Evolutionary conservation across 2,329 filamentous ascomycete genomes (phyloP).

Genomic region (Xylariaceae sp.): DNA sequence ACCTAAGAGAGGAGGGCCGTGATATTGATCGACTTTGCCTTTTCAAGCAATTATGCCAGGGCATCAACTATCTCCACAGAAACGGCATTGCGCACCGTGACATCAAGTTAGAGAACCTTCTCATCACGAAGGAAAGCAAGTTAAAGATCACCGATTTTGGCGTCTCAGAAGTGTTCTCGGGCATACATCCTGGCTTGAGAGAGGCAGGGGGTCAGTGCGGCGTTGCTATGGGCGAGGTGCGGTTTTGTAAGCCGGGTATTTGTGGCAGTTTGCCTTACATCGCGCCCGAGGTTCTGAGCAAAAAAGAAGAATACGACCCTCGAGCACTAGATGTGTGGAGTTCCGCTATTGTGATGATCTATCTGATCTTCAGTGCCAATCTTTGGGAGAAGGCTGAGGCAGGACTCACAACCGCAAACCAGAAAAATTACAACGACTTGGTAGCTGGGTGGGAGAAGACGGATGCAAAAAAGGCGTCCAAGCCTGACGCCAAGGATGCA

Average conservation of each 20-base stretch:
- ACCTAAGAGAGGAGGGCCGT: constrained; percentile 69
- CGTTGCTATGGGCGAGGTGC: constrained; percentile 71
- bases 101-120: constrained; percentile 86
- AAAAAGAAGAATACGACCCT: constrained; percentile 71
- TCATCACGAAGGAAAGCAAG: constrained; percentile 79
- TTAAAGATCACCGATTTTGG: constrained; percentile 94
- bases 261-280: constrained; percentile 88
- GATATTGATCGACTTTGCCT: constrained; percentile 76
- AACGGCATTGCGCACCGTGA: constrained; percentile 90
- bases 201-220: constrained; percentile 76
- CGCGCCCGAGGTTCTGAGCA: constrained; percentile 80
- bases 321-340: constrained; percentile 86
- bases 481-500: constrained; percentile 56
- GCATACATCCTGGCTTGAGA: constrained; percentile 78
- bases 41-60: constrained; percentile 87
- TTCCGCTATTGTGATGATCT: constrained; percentile 81
- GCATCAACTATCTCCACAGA: constrained; percentile 79
- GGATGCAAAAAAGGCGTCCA: constrained; percentile 57
- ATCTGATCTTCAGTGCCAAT: constrained; percentile 72
- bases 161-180: constrained; percentile 83
- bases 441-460: constrained; percentile 72
- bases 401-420: constrained; percentile 39
- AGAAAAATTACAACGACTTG: constrained; percentile 68
- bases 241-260: constrained; percentile 77
- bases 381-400: constrained; percentile 74